Conservation (phyloP, 2,329 filamentous ascomycete species). For the Diaporthe destruens region DNA sequence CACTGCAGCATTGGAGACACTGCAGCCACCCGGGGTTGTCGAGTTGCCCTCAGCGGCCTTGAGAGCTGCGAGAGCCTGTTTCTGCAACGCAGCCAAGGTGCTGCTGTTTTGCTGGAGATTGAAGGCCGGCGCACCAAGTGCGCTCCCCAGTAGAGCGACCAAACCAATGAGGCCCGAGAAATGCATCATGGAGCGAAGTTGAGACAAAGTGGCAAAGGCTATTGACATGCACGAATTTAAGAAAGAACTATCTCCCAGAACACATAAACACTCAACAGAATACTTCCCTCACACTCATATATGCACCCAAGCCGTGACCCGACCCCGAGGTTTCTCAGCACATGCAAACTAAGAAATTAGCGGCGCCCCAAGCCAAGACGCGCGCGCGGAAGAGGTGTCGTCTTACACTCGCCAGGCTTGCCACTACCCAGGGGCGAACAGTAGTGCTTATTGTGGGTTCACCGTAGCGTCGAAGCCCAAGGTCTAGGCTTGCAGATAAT, state of each 20-base stretch:
- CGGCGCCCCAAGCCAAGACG: conserved; percentile 2
- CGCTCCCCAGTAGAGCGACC: neutral
- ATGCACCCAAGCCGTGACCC: neutral
- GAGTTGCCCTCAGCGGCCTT: conserved; percentile 11
- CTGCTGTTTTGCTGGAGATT: neutral
- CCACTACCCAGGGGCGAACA: conserved; percentile 3
- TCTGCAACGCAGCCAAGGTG: neutral
- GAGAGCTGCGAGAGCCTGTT: neutral
- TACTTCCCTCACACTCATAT: neutral
- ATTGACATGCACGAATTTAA: neutral
- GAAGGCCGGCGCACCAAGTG: neutral
- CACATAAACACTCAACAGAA: neutral
- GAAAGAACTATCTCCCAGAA: neutral
- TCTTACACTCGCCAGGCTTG: neutral
- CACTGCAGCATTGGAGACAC: conserved; percentile 3
- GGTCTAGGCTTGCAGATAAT: conserved; percentile 12
- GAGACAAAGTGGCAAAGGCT: too few species aligned
- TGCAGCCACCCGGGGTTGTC: neutral
- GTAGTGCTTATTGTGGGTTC: conserved; percentile 25
- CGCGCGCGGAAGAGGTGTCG: neutral
- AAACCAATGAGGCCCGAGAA: neutral
- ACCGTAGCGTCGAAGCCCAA: neutral
- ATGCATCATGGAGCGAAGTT: neutral
- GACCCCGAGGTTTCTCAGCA: neutral
- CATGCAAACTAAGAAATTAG: conserved; percentile 4